Evolutionary conservation across 768 basidiomycete genomes (phyloP), one percentile per base, ranked within the genome.

Genomic region (Omphalotus guepiniiformis): DNA sequence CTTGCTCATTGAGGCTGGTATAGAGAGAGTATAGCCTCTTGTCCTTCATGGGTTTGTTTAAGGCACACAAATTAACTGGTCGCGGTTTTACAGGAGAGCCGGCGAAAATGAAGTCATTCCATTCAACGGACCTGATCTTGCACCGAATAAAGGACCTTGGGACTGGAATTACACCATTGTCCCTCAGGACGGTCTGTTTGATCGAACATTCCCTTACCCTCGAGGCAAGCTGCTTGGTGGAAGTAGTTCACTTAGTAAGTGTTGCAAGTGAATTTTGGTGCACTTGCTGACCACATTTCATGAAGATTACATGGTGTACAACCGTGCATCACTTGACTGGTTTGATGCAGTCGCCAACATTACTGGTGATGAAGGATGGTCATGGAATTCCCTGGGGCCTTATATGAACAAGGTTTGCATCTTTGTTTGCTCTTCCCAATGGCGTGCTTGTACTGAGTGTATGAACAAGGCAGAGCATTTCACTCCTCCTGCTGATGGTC

Each of bases 1-100:
- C 9, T 57, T 73, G n/a, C 65, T 76, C 11, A 58, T 72, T 45
- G 71, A 72, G 52, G 66, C 69, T 5, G 53, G 50, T 2, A 28
- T 29, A 12, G 15, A 49, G 48, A 22, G 26, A 49, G 15, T 28
- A 21, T 13, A 32, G 38, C 16, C 27, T 48, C 30, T 29, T 51
- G 35, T 40, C 25, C 11, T 13, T 49, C 38, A 19, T 32, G 37
- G 39, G 47, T 7, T 53, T 53, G 23, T 47, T 49, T 6, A 46
- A 53, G 16, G 50, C 53, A 15, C 30, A 41, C 8, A 3, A 8
- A 15, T n/a, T 44, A 27, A 0, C 5, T 25, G 5, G 51, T 47
- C 16, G 54, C 55, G 6, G 37, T 16, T 25, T 41, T 53, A 23
- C 54, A 49, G 35, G 60, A 59, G 42, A 59, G 58, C 58, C 55